Evolutionary conservation across 2,329 filamentous ascomycete genomes (phyloP), one percentile per base, ranked within the genome.

Genomic region (Acephala macrosclerotiorum): DNA sequence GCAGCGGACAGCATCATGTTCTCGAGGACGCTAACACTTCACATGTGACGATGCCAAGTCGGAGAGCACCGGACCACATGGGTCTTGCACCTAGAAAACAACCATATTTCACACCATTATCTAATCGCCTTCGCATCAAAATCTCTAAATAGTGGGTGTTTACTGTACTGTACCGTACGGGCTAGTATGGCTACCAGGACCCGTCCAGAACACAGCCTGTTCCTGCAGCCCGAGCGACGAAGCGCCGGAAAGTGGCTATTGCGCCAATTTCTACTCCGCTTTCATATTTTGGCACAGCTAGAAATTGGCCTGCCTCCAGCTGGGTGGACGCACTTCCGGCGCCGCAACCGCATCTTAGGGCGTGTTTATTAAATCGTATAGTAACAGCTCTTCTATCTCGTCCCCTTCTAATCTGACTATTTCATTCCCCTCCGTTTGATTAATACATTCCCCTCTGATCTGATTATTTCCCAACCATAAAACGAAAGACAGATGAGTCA

Each of bases 151-250:
- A n/a, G n/a, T n/a, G n/a, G n/a, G n/a, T n/a, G n/a, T n/a, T n/a
- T n/a, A n/a, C n/a, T n/a, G n/a, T n/a, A n/a, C n/a, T n/a, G n/a
- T n/a, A n/a, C n/a, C n/a, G n/a, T n/a, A n/a, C n/a, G n/a, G n/a
- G n/a, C n/a, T n/a, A n/a, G n/a, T n/a, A n/a, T n/a, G n/a, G n/a
- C n/a, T n/a, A n/a, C n/a, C n/a, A n/a, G n/a, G n/a, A n/a, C n/a
- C n/a, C n/a, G n/a, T n/a, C n/a, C n/a, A n/a, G n/a, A n/a, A n/a
- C n/a, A n/a, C n/a, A 58, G 33, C 55, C 55, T 58, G 55, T 58
- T 58, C 55, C 55, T 58, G 55, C 55, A 58, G 55, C 55, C 55
- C 55, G 16, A 58, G 55, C 55, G 55, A 58, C 25, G 55, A 58
- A 58, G 55, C 35, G 55, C 55, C 55, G 55, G 26, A 33, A 58